Evolutionary conservation across 2,329 filamentous ascomycete species (phyloP), one percentile per base, ranked within the genome.

Genomic region (Aureobasidium sp.): DNA sequence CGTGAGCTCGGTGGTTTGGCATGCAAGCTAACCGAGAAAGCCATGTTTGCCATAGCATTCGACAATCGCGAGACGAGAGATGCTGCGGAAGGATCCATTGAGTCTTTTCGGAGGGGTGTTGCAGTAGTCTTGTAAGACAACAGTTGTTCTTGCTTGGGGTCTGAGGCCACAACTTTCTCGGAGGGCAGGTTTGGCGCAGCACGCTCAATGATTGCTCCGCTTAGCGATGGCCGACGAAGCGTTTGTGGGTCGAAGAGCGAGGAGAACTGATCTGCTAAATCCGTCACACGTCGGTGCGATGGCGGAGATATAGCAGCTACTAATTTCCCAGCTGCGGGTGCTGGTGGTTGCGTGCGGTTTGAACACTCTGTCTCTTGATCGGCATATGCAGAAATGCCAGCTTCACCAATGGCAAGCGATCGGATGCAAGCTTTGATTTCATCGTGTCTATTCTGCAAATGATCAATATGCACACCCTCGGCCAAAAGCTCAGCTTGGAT

Each of bases 361-460:
- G 47, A 5, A 15, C 3, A 24, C 24, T 17, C 5, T 46, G 53
- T n/a, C 13, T 12, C 36, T 13, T n/a, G 39, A 8, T 12, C 24
- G 37, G 17, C 26, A 2, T 2, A 9, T 8, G 5, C n/a, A 20
- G 24, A 37, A 7, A 8, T 26, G 17, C 10, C 17, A 7, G 34
- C 29, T 2, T 59, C 29, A 2, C 55, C 27, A 2, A 59, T 15
- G 8, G 56, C 56, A 10, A 59, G 34, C 13, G 41, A 41, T 1
- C 56, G 56, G 1, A 59, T 32, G 32, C 50, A 59, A 15, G 41
- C 56, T 34, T 50, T 59, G 17, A 59, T 59, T 34, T 59, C 56
- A 20, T 59, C 44, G 12, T 50, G 34, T 7, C 46, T 26, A 5
- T 27, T 12, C 15, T 59, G 56, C 20, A 59, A 29, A 17, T 59